Base-by-base conservation (phyloP, 306 rosid genomes). In the Prunus kanzakura region DNA sequence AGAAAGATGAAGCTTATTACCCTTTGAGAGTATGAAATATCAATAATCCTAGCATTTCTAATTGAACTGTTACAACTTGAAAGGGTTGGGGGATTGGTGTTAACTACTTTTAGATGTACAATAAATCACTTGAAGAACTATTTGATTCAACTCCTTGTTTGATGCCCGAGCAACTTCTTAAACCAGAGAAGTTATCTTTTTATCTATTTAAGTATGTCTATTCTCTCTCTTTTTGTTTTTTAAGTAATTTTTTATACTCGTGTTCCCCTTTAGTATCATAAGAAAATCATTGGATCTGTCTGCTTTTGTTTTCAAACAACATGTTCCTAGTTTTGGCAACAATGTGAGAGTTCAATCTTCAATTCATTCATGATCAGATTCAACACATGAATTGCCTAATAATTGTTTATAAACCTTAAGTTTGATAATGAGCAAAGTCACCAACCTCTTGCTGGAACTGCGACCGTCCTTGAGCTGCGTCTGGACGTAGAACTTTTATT, bases 401-500 rank as follows among this genome's bases (percentile, higher is more conserved):
- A n/a, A 9, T 67, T 43, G 35, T 67, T 45, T 67, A 13, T 13
- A 32, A 32, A 32, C 35, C 35, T 8, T 46, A 27, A 23, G 7
- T 68, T 46, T 68, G 22, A 15, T 45, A 3, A 3, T 68, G 38
- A 2, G 38, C 29, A 68, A 12, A 14, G 6, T 43, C 25, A 7
- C 64, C 56, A 76, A 84, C 93, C 90, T 93, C 98, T 60, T 88
- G 96, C 19, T 87, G 93, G 86, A 93, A 93, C 83, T 93, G 98
- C 13, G 93, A 68, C 16, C 88, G 64, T 62, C 98, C 98, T 62
- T 91, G 91, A 77, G 93, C 88, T 38, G 98, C 96, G 64, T 85
- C 91, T 12, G 95, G 91, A 41, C 85, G 86, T 4, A 91, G 85
- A 70, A 91, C 88, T 83, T 93, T 93, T 27, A 93, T 77, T 22